Conservation (phyloP, 2,329 filamentous ascomycete species). For the Shiraia sp. region DNA sequence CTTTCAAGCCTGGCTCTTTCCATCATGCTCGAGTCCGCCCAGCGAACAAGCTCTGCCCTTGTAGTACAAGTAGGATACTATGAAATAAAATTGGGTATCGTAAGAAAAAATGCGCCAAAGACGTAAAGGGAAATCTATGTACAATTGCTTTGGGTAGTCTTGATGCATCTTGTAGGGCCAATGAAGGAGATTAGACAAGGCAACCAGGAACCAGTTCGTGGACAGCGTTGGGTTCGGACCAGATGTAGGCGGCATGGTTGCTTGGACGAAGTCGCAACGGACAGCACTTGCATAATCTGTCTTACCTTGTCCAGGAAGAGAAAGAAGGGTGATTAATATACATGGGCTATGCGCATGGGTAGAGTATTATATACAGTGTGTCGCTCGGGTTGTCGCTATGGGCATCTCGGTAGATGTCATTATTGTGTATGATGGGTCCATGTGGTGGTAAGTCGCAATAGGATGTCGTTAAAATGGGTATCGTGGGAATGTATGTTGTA, state of each 20-base stretch:
- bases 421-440: not conserved
- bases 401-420: constrained; percentile 22
- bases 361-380: not conserved
- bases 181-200: not conserved
- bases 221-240: constrained; percentile 13
- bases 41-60: not conserved
- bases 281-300: constrained; percentile 22
- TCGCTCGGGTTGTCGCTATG: constrained; percentile 24
- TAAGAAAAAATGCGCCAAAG: constrained; percentile 5
- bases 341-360: constrained; percentile 16
- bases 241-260: constrained; percentile 15
- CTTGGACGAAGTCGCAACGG: constrained; percentile 16
- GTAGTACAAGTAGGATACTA: not conserved
- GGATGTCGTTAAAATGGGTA: constrained; percentile 8
- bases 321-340: constrained; percentile 4
- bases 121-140: constrained; percentile 7
- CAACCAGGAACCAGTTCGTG: constrained; percentile 1
- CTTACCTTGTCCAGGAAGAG: constrained; percentile 20
- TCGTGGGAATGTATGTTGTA: not conserved
- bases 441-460: not conserved
- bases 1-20: not conserved
- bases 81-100: constrained; percentile 15
- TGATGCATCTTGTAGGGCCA: not conserved
- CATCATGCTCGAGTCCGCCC: not conserved
- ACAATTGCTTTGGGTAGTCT: constrained; percentile 8